Evolutionary conservation across 148 eudicot species (phyloP), one percentile per base, ranked within the genome.

Genomic region (Vaccinium darrowii): DNA sequence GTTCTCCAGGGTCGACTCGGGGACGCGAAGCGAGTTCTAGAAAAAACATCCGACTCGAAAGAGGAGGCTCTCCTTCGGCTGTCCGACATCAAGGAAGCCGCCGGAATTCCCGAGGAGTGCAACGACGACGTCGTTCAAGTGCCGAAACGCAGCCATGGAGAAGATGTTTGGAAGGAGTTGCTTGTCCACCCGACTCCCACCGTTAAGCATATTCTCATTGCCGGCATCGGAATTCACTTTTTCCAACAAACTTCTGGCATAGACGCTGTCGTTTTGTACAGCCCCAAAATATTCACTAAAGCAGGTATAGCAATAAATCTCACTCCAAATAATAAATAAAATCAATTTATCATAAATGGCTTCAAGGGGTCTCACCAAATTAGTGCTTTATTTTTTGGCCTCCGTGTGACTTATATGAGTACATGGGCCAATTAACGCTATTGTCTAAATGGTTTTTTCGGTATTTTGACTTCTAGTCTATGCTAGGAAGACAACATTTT

Each of bases 161-260:
- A 89, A 16, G 89, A 82, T 2, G 90, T 91, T 0, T 92, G 92
- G 92, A 84, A 83, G 75, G 92, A 91, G 25, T 78, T 91, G 21
- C 4, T 91, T 14, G 54, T 91, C 53, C 88, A 78, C 6, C 93
- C 93, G 0, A 90, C 91, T 1, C 91, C 90, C 1, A 25, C 87
- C 0, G 90, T 91, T 7, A 89, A 86, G 0, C 88, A 88, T 12
- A 82, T 90, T 13, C 56, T 91, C n/a, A 76, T 91, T 4, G 89
- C 91, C 0, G 93, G 86, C 25, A 1, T 90, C 9, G 93, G 93
- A 11, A 90, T 92, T 2, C 92, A 92, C 52, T 86, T 92, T 85
- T 92, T 92, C 84, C 92, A 90, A 27, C 93, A 91, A 72, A 52
- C 88, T 0, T 85, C 89, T 9, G 93, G 93, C 15, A 90, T 91